Conservation (phyloP, 257 asterid genomes). For the Fraxinus anomala region DNA sequence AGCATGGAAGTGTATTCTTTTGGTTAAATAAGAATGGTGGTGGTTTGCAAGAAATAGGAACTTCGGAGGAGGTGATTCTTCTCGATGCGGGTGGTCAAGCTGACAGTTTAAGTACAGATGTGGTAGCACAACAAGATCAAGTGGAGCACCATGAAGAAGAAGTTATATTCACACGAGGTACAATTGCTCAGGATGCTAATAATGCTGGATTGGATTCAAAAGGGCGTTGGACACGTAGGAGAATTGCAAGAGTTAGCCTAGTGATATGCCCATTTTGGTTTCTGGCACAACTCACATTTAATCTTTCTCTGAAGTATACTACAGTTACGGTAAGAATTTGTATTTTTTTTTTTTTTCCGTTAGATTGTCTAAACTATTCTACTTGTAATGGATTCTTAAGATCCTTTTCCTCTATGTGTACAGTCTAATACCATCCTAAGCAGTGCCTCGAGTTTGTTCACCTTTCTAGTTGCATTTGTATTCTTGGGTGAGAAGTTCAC, state of each 20-base stretch:
- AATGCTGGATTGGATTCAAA: slow-evolving; percentile 62
- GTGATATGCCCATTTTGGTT: slow-evolving; percentile 92
- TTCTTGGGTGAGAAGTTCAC: slow-evolving; percentile 87
- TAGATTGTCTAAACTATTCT: background rate
- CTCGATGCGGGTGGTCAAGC: slow-evolving; percentile 38
- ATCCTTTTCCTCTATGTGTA: slow-evolving; percentile 29
- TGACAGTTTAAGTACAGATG: slow-evolving; percentile 24
- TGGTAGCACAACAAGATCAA: slow-evolving; percentile 19
- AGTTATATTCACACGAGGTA: slow-evolving; percentile 9
- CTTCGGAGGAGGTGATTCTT: slow-evolving; percentile 64
- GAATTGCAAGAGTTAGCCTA: slow-evolving; percentile 87
- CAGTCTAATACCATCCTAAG: slow-evolving; percentile 95
- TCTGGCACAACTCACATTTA: slow-evolving; percentile 89
- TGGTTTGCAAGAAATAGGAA: slow-evolving; percentile 38
- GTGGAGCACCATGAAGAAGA: slow-evolving; percentile 27
- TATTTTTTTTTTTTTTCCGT: background rate
- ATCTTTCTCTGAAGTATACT: slow-evolving; percentile 91
- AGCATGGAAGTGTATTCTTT: slow-evolving; percentile 56
- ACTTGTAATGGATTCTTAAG: slow-evolving; percentile 16
- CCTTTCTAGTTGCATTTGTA: slow-evolving; percentile 82
- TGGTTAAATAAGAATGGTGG: slow-evolving; percentile 47
- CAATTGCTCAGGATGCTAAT: slow-evolving; percentile 22
- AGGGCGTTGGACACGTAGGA: slow-evolving; percentile 87
- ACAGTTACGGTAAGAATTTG: slow-evolving; percentile 77
- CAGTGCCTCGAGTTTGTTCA: slow-evolving; percentile 92